Conservation (phyloP, 257 asterid genomes). For the Gentiana straminea region DNA sequence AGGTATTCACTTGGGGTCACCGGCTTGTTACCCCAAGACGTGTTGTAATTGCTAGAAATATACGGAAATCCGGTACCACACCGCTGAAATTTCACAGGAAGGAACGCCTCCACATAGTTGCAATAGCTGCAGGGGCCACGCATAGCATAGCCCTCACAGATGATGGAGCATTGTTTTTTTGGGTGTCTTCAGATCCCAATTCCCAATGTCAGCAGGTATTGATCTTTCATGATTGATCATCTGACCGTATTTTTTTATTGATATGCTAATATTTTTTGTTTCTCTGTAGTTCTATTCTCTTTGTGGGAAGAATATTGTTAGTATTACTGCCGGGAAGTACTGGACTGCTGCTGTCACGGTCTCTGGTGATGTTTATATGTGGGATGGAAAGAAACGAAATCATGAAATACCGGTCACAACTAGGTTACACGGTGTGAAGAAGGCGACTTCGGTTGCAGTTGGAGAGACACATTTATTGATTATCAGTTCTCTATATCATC, state of each 20-base stretch:
- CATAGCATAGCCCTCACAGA: constrained; percentile 85
- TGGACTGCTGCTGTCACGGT: constrained; percentile 89
- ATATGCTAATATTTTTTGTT: constrained; percentile 3
- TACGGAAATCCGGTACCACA: constrained; percentile 50
- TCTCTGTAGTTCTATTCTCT: constrained; percentile 48
- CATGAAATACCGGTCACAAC: constrained; percentile 46
- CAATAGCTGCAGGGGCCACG: constrained; percentile 81
- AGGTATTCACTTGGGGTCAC: constrained; percentile 99
- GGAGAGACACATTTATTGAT: constrained; percentile 90
- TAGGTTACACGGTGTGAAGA: constrained; percentile 85
- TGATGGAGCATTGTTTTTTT: constrained; percentile 85
- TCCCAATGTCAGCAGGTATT: constrained; percentile 72
- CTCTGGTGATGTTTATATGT: constrained; percentile 76
- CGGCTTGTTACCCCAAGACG: constrained; percentile 91
- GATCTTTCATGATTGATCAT: not conserved
- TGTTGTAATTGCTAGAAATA: constrained; percentile 57
- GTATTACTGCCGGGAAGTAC: constrained; percentile 90
- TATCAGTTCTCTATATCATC: constrained; percentile 81
- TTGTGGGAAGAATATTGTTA: constrained; percentile 53
- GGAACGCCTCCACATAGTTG: constrained; percentile 66
- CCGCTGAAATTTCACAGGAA: constrained; percentile 72
- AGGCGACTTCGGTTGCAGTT: constrained; percentile 83
- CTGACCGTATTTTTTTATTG: constrained; percentile 1
- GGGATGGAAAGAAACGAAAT: constrained; percentile 75
- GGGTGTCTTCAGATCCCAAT: constrained; percentile 85